Evolutionary conservation across 257 asterid genomes (phyloP).

Genomic region (Gentiana dahurica): DNA sequence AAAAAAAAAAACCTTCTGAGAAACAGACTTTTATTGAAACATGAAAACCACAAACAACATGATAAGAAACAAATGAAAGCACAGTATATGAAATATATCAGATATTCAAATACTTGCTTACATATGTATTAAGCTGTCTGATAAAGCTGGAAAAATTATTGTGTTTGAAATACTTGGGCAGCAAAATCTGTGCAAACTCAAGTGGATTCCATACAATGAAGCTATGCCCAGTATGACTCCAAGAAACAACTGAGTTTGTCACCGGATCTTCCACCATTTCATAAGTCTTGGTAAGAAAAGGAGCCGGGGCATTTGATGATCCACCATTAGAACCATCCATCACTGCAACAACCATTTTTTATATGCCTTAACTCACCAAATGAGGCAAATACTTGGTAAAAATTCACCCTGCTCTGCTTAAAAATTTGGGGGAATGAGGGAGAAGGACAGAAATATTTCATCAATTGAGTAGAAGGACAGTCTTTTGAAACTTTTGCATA

Average conservation of each 20-base stretch:
- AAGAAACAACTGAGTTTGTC: conserved; percentile 53
- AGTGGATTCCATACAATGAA: conserved; percentile 81
- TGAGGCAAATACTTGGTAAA: too few species aligned
- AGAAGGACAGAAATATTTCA: too few species aligned
- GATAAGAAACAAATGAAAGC: neutral
- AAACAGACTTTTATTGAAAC: too few species aligned
- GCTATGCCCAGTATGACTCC: conserved; percentile 64
- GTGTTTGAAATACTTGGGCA: conserved; percentile 87
- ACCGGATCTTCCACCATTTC: conserved; percentile 89
- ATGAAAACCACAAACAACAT: too few species aligned
- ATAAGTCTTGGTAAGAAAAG: conserved; percentile 75
- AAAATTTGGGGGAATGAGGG: too few species aligned
- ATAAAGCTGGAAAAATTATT: conserved; percentile 86
- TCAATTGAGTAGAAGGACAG: too few species aligned
- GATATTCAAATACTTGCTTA: conserved; percentile 20
- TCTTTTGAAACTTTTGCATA: too few species aligned
- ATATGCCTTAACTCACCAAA: too few species aligned
- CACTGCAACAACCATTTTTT: neutral
- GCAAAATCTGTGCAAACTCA: conserved; percentile 54
- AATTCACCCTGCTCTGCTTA: too few species aligned
- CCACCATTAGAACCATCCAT: conserved; percentile 68
- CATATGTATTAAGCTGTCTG: conserved; percentile 90
- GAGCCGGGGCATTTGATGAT: conserved; percentile 56
- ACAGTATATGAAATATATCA: neutral
- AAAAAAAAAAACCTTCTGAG: neutral